Conservation (phyloP, 257 asterid genomes). For the Marsdenia floribunda region DNA sequence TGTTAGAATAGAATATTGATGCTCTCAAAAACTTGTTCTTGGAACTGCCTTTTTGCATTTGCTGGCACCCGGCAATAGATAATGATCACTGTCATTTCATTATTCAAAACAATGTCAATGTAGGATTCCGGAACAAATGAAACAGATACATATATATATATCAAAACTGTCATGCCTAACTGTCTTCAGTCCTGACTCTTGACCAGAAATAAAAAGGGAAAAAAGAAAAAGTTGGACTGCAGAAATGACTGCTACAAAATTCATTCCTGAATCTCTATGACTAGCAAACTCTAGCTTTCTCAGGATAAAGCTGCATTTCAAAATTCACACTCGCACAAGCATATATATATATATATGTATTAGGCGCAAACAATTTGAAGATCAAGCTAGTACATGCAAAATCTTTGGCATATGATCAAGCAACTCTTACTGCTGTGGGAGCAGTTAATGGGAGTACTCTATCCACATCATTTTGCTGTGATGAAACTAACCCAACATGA, state of each 20-base stretch:
- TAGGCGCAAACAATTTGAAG: neutral
- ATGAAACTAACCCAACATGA: neutral
- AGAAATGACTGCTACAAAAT: neutral
- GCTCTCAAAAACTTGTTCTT: neutral
- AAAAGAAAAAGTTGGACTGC: neutral
- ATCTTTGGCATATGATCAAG: constrained; percentile 1
- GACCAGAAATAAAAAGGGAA: neutral
- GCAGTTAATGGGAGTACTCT: neutral
- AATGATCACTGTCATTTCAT: neutral
- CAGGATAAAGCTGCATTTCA: neutral
- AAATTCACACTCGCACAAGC: neutral
- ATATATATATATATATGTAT: neutral
- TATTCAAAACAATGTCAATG: neutral
- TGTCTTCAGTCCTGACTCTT: neutral
- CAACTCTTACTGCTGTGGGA: constrained; percentile 10
- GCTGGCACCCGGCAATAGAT: neutral
- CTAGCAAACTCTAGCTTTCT: neutral
- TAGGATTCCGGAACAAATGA: neutral
- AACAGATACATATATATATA: neutral
- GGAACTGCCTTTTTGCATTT: neutral
- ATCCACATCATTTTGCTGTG: constrained; percentile 3
- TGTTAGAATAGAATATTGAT: no score
- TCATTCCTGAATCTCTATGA: neutral
- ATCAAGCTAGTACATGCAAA: constrained; percentile 7
- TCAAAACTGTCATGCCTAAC: neutral